phyloP scores from a whole-genome alignment of 495 filamentous ascomycete genomes.

The Xylaria grammica region DNA sequence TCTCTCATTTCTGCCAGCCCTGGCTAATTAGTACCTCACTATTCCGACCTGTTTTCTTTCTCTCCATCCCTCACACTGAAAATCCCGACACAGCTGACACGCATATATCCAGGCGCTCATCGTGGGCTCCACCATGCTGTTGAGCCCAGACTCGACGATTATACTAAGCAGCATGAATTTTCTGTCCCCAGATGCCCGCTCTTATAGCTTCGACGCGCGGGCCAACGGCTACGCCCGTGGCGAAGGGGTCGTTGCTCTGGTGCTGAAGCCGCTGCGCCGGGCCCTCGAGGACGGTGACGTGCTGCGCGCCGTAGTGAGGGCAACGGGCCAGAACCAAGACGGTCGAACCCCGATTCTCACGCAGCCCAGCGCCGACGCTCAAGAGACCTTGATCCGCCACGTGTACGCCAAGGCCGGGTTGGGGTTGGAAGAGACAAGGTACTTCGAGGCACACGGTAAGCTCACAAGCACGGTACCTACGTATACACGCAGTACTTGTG shows the following conservation, averaged over 20 bases:
- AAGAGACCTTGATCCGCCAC: slow-evolving; percentile 54
- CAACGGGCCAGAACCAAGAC: slow-evolving; percentile 58
- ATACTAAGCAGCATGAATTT: too few relatives aligned
- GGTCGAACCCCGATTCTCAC: slow-evolving; percentile 58
- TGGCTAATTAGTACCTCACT: too few relatives aligned
- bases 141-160: slow-evolving; percentile 35
- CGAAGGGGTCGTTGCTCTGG: slow-evolving; percentile 60
- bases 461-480: not conserved
- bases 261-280: slow-evolving; percentile 58
- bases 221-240: slow-evolving; percentile 69
- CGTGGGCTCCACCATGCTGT: slow-evolving; percentile 19
- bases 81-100: too few relatives aligned
- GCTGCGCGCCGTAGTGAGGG: slow-evolving; percentile 64
- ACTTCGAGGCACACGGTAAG: slow-evolving; percentile 51
- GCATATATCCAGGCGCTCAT: too few relatives aligned
- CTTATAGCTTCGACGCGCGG: slow-evolving; percentile 59
- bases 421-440: slow-evolving; percentile 47
- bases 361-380: slow-evolving; percentile 54
- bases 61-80: too few relatives aligned
- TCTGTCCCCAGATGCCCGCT: slow-evolving; percentile 47
- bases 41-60: too few relatives aligned
- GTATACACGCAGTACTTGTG: too few relatives aligned
- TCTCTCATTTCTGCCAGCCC: not conserved
- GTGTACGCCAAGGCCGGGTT: slow-evolving; percentile 55
- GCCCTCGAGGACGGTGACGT: slow-evolving; percentile 55